Evolutionary conservation across 441 rosid species (phyloP).

Genomic region (Eutrema salsugineum): DNA sequence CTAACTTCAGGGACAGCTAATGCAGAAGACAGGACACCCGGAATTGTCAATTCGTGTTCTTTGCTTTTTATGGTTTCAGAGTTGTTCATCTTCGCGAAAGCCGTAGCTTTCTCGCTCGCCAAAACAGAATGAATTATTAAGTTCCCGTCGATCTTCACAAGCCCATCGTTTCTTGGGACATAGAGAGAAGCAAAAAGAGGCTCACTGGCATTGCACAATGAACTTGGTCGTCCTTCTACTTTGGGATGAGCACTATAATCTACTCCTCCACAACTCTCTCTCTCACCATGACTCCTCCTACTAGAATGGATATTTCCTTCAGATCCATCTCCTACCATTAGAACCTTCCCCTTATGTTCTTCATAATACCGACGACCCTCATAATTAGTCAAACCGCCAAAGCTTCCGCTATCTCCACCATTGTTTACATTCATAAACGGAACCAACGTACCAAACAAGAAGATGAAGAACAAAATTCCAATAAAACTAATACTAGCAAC

Average conservation of each 20-base stretch:
- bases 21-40: conserved; percentile 50
- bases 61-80: conserved; percentile 31
- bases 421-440: conserved; percentile 59
- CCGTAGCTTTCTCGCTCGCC: conserved; percentile 88
- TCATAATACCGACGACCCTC: conserved; percentile 41
- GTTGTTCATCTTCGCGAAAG: conserved; percentile 37
- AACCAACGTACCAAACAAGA: conserved; percentile 76
- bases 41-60: conserved; percentile 52
- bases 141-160: conserved; percentile 95
- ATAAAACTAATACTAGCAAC: conserved; percentile 89
- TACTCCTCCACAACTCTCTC: conserved; percentile 39
- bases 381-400: conserved; percentile 35
- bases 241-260: conserved; percentile 30
- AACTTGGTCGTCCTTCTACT: conserved; percentile 31
- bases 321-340: conserved; percentile 48
- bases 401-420: conserved; percentile 42
- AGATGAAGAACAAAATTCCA: conserved; percentile 66
- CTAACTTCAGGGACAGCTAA: conserved; percentile 57
- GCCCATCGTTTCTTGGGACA: conserved; percentile 94
- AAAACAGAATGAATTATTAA: conserved; percentile 92
- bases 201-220: conserved; percentile 50
- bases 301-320: conserved; percentile 23
- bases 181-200: conserved; percentile 88
- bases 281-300: conserved; percentile 27
- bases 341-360: conserved; percentile 53